Percentiles rank a stretch among this genome's conserved stretches.
phyloP scores from a whole-genome alignment of 2,329 filamentous ascomycete genomes.

The Phoma sp. region DNA sequence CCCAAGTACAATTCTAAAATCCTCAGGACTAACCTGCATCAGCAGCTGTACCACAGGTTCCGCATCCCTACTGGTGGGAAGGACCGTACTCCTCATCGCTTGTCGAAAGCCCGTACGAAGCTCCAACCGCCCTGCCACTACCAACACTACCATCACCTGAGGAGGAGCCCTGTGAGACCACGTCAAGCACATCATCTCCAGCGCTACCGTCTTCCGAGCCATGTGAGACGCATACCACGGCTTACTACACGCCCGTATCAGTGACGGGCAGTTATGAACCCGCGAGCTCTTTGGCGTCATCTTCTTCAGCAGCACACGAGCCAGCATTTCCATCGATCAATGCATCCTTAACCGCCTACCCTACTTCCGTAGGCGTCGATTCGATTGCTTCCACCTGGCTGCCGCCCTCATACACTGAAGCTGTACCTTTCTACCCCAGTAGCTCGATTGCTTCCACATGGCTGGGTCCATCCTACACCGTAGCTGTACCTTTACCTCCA shows the following conservation, averaged over 20 bases:
- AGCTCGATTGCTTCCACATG: constrained; percentile 4
- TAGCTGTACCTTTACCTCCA: constrained; percentile 1
- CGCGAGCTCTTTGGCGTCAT: not conserved
- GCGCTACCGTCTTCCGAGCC: constrained; percentile 10
- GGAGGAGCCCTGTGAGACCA: constrained; percentile 16
- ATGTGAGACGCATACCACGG: constrained; percentile 12
- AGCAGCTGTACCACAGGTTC: constrained; percentile 19
- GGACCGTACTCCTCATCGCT: constrained; percentile 7
- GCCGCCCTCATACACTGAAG: constrained; percentile 9
- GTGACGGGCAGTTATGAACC: constrained; percentile 1
- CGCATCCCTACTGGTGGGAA: constrained; percentile 23
- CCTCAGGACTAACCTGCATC: constrained; percentile 5
- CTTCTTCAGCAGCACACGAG: not conserved
- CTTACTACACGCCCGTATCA: not conserved
- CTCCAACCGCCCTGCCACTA: not conserved
- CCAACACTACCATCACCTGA: constrained; percentile 4
- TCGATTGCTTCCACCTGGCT: constrained; percentile 16
- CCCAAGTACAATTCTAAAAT: not conserved
- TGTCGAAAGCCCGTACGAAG: constrained; percentile 7
- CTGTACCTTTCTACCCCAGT: constrained; percentile 8
- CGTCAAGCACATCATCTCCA: constrained; percentile 1
- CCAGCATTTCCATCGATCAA: not conserved
- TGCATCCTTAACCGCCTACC: not conserved
- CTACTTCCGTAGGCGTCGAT: constrained; percentile 1
- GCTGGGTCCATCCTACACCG: constrained; percentile 8